These are phyloP conservation scores for Alternaria triticimaculans DNA, from an alignment of 2,329 filamentous ascomycete species.

Conservation along the genomic window DNA sequence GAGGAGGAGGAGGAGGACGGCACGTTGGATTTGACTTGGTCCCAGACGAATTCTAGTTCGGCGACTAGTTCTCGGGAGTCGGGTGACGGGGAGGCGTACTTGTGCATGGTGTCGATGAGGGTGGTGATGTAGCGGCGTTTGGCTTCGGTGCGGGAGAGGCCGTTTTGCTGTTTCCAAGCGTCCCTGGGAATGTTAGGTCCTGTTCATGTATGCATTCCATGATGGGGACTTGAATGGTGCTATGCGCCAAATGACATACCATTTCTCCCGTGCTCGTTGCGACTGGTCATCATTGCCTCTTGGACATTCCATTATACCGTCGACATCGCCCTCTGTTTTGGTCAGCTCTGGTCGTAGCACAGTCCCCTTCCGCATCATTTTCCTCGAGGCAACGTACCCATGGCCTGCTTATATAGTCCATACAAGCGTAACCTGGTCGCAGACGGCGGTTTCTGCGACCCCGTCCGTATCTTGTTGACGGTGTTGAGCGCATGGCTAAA, in stretches of 20 bases:
- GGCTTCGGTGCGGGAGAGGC: slow-evolving; percentile 85
- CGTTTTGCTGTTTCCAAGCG: slow-evolving; percentile 89
- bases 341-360: slow-evolving; percentile 17
- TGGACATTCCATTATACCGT: slow-evolving; percentile 90
- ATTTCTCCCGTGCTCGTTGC: slow-evolving; percentile 69
- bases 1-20: slow-evolving; percentile 64
- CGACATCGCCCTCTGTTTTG: slow-evolving; percentile 81
- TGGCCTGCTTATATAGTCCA: slow-evolving; percentile 98
- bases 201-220: not conserved
- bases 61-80: slow-evolving; percentile 87
- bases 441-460: slow-evolving; percentile 85
- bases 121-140: slow-evolving; percentile 94
- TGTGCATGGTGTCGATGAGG: slow-evolving; percentile 95
- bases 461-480: slow-evolving; percentile 96
- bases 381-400: slow-evolving; percentile 61
- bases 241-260: slow-evolving; percentile 64
- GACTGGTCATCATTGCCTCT: slow-evolving; percentile 57
- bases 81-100: slow-evolving; percentile 83
- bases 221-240: not conserved
- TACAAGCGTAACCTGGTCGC: slow-evolving; percentile 88
- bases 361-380: not conserved
- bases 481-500: slow-evolving; percentile 99
- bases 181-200: slow-evolving; percentile 63
- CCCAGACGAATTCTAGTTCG: slow-evolving; percentile 99
- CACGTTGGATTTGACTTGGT: slow-evolving; percentile 89